Conservation (phyloP, 129 eudicot species). For the Flaveria ramosissima region DNA sequence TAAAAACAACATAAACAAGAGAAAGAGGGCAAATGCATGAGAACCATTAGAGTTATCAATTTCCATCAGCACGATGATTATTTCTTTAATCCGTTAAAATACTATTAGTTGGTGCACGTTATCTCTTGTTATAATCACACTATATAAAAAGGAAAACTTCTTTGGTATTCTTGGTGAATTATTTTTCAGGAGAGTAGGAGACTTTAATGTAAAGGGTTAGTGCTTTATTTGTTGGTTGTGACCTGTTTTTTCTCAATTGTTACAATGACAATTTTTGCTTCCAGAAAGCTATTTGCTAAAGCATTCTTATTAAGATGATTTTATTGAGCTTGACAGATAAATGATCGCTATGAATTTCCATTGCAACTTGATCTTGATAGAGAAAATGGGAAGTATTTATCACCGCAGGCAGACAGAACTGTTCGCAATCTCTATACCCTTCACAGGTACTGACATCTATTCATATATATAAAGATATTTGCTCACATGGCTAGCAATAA, state of each 20-base stretch:
- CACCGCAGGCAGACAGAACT: slow-evolving; percentile 90
- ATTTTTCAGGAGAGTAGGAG: neutral
- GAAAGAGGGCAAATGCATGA: neutral
- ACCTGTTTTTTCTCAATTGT: neutral
- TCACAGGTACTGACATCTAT: slow-evolving; percentile 61
- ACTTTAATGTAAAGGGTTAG: neutral
- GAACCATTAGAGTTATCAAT: slow-evolving; percentile 8
- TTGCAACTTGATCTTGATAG: slow-evolving; percentile 93
- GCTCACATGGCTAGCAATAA: neutral
- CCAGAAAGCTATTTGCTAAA: slow-evolving; percentile 23
- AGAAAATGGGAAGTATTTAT: slow-evolving; percentile 83
- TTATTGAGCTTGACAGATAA: slow-evolving; percentile 53
- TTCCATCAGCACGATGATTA: neutral
- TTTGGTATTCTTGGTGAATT: neutral
- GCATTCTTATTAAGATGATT: neutral
- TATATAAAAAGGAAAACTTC: neutral
- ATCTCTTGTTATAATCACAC: slow-evolving; percentile 7
- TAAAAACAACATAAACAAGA: slow-evolving; percentile 7
- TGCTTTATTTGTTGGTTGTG: neutral
- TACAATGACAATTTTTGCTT: neutral
- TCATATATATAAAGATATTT: neutral
- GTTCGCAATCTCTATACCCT: slow-evolving; percentile 92
- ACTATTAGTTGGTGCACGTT: neutral
- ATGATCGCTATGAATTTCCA: slow-evolving; percentile 98
- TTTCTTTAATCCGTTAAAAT: neutral